These are phyloP conservation scores for Phaseolus coccineus DNA, from an alignment of 331 rosid genomes.

Conservation along the genomic window DNA sequence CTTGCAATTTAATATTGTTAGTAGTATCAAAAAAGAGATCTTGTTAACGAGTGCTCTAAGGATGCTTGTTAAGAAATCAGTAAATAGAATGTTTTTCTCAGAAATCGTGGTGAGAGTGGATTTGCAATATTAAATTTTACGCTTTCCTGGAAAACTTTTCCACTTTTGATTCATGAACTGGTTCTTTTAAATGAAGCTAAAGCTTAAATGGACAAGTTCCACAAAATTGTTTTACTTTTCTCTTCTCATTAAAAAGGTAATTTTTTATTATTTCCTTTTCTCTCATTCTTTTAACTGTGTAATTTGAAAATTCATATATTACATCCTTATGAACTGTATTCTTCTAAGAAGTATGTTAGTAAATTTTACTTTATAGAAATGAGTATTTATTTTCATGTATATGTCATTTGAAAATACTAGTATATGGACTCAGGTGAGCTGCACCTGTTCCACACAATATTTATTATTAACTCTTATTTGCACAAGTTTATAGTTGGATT, in stretches of 20 bases:
- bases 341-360: neutral
- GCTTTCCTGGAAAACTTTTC: neutral
- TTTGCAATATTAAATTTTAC: neutral
- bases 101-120: neutral
- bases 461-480: neutral
- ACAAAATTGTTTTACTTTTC: neutral
- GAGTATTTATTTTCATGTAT: neutral
- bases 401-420: neutral
- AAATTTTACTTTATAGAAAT: neutral
- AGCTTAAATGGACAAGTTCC: neutral
- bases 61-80: neutral
- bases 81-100: neutral
- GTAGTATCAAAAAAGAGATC: neutral
- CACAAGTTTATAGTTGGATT: neutral
- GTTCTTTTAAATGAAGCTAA: neutral
- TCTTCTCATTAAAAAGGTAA: conserved; percentile 1
- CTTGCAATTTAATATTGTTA: neutral
- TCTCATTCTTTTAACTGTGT: neutral
- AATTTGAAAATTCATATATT: neutral
- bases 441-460: neutral
- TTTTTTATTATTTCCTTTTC: neutral
- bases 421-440: neutral
- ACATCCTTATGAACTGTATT: neutral
- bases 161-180: neutral
- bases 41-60: neutral